phyloP scores from a whole-genome alignment of 805 yeast genomes.

The Metschnikowia henanensis region DNA sequence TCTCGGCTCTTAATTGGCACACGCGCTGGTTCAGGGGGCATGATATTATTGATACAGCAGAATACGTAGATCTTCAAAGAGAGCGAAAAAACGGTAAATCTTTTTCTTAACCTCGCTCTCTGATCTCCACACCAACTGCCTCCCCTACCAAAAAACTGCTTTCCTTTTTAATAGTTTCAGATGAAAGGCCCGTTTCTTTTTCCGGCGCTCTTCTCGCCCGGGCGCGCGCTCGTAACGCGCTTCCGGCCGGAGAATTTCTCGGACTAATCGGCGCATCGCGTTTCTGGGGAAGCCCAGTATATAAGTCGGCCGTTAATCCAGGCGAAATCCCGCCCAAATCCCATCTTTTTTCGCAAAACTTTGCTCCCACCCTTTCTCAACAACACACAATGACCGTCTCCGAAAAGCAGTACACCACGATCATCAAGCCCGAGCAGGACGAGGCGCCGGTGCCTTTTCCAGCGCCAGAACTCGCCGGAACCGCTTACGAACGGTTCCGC shows the following conservation, averaged over 20 bases:
- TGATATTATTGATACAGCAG: no score
- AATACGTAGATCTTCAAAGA: no score
- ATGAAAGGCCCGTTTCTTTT: neutral
- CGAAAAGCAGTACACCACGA: conserved; percentile 13
- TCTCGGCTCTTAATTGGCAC: no score
- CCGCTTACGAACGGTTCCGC: conserved; percentile 18
- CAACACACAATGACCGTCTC: neutral
- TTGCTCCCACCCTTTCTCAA: neutral
- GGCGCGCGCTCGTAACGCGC: conserved; percentile 1
- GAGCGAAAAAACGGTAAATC: no score
- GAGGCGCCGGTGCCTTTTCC: conserved; percentile 17
- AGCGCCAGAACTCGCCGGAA: conserved; percentile 17
- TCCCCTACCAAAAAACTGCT: no score
- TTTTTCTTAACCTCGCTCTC: no score
- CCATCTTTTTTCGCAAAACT: neutral
- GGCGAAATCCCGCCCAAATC: no score
- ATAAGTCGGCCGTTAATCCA: neutral
- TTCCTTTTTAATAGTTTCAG: no score
- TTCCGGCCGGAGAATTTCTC: neutral
- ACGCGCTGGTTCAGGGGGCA: no score
- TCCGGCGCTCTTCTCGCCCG: no score
- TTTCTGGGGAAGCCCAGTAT: conserved; percentile 1
- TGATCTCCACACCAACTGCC: no score
- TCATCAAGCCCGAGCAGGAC: conserved; percentile 21
- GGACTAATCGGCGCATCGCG: neutral